Base-by-base conservation (phyloP, 164 flowering plant species). In the Liriodendron chinense region DNA sequence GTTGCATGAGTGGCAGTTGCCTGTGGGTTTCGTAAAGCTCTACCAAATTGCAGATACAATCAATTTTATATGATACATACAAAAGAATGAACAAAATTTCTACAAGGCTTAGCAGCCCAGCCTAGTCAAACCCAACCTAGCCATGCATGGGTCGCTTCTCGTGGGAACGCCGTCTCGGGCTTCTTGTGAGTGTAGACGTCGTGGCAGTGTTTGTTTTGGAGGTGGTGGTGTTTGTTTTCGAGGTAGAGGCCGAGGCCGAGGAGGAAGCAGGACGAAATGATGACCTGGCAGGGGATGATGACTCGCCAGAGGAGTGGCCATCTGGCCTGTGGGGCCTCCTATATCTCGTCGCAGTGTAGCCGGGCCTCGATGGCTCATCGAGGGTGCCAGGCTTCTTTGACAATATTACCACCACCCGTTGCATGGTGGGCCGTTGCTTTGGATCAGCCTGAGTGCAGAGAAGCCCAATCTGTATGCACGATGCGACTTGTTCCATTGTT, bases 361-460 rank as follows among this genome's bases (percentile, higher is more conserved):
- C 99, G 2, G 98, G 98, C 71, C 90, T 83, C 0, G 83, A 77
- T 24, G 97, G 99, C 76, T 91, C 95, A 23, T 90, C 94, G 47
- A 91, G 79, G 72, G 63, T 79, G 53, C 88, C 87, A 0, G 87
- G 89, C 70, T 84, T 92, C 84, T 79, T 89, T 0, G 93, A 86
- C 0, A 96, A 84, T 81, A 89, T 77, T 26, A 89, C 81, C 65
- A 85, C 89, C 8, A 92, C 94, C 0, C 91, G 92, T 1, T 83
- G 69, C 95, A 96, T 96, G 61, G 22, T 12, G 1, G 99, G 99
- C 59, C 99, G 83, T 34, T 82, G 70, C 16, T 77, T 50, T 25
- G 99, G 93, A 66, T 94, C 97, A 4, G 87, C 86, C 78, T 94
- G 98, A 47, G 83, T 78, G 83, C 99, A 96, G 1, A 96, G 82